phyloP scores from a whole-genome alignment of 169 alveolate genomes.

The Eimeria acervulina region DNA sequence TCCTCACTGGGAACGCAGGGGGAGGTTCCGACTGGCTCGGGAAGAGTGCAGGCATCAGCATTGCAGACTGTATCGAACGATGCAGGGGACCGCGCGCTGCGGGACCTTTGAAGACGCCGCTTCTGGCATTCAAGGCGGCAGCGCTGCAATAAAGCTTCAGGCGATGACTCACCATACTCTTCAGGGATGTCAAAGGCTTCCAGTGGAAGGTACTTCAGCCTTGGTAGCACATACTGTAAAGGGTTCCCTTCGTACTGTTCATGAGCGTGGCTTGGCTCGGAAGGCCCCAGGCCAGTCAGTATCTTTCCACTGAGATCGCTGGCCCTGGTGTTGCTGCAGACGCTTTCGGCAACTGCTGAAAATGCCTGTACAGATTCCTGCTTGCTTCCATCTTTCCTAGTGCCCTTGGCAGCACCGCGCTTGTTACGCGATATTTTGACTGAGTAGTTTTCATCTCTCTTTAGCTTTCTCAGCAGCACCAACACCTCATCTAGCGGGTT shows the following conservation, averaged over 20 bases:
- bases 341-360: constrained; percentile 17
- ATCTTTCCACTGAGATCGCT: not conserved
- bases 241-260: not conserved
- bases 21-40: not conserved
- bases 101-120: constrained; percentile 17
- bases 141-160: constrained; percentile 58
- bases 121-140: constrained; percentile 66
- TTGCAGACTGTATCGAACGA: too few species aligned
- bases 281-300: not conserved
- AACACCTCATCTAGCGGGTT: constrained; percentile 68
- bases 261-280: not conserved
- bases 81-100: not conserved
- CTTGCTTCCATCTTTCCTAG: not conserved
- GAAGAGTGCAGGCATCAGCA: not conserved
- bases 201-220: constrained; percentile 54
- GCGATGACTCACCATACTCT: constrained; percentile 68
- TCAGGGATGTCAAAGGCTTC: constrained; percentile 73
- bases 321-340: not conserved
- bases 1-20: not conserved
- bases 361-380: not conserved
- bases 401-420: not conserved
- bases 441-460: constrained; percentile 31
- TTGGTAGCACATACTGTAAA: constrained; percentile 1
- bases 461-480: constrained; percentile 49
- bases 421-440: not conserved